These are phyloP conservation scores for Phlyctochytrium bullatum DNA, from an alignment of 192 early-diverging fungal genomes.

Conservation along the genomic window DNA sequence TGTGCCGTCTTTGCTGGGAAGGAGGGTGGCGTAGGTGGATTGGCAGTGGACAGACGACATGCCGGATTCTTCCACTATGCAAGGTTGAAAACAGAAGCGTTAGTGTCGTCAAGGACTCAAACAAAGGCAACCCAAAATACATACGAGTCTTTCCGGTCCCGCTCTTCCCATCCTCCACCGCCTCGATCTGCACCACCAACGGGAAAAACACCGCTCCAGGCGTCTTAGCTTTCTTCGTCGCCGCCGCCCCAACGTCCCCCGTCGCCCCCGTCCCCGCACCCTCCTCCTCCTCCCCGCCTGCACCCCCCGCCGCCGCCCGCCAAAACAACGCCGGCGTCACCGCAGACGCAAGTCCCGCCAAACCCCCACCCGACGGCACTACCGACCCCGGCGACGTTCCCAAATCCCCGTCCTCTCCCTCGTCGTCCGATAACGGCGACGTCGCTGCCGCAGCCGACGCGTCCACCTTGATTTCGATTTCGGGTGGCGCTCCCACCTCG, in stretches of 20 bases:
- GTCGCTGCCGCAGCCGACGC: background rate
- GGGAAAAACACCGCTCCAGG: conserved; percentile 16
- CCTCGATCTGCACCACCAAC: conserved; percentile 15
- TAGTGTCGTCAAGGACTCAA: too few species aligned
- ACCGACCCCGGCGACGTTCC: background rate
- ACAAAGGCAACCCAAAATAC: too few species aligned
- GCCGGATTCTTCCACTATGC: conserved; percentile 4
- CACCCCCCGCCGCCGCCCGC: conserved; percentile 6
- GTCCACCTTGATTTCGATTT: too few species aligned
- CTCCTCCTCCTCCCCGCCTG: too few species aligned
- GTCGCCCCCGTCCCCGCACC: too few species aligned
- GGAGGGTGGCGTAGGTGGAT: conserved; percentile 17
- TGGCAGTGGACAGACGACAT: conserved; percentile 13
- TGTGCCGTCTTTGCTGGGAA: conserved; percentile 2
- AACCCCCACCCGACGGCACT: background rate
- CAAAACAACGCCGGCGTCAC: conserved; percentile 14
- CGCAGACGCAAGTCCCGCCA: background rate
- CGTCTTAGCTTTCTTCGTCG: background rate
- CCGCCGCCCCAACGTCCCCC: too few species aligned
- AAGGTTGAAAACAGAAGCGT: too few species aligned
- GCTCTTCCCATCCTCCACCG: conserved; percentile 3
- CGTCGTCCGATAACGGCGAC: too few species aligned
- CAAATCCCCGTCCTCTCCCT: too few species aligned
- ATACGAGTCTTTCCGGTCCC: background rate
- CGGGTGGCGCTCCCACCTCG: too few species aligned